Evolutionary conservation across 2,329 filamentous ascomycete genomes (phyloP), one percentile per base, ranked within the genome.

Genomic region (Cladophialophora chaetospira): DNA sequence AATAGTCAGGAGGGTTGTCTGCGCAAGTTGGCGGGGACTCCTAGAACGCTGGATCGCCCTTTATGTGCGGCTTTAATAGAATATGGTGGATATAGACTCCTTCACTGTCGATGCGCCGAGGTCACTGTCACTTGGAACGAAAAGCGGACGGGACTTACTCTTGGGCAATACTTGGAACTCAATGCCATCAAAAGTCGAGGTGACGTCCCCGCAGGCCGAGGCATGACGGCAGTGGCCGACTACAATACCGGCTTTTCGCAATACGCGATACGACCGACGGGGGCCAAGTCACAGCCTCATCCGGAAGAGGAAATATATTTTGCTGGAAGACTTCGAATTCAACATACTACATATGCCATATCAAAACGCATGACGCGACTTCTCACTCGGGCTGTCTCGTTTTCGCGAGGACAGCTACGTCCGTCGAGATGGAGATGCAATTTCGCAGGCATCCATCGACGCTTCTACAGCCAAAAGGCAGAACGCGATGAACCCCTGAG

Each of bases 401-500:
- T 26, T 17, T 48, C 28, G 19, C 42, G 28, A 10, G 29, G 5
- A 40, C 6, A 23, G 31, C 15, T 28, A n/a, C 15, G 23, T n/a
- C 25, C 26, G 2, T 21, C 26, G 6, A 33, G n/a, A 28, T 31
- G 35, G 25, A 29, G 9, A 23, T 21, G 29, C 9, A 28, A 19
- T 4, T 21, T 25, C 6, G 17, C 11, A 33, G 11, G 15, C n/a
- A 11, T n/a, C 25, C 23, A 4, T 15, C 55, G 38, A 15, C 48
- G 26, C 4, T 29, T 47, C 15, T 56, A 47, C 26, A 40, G 23
- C 26, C 38, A 43, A 10, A 54, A 57, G 25, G n/a, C 26, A 9
- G 45, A 35, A 15, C 40, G 72, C 11, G 56, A 35, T 19, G 52
- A 79, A 13, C 88, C 90, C 2, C 78, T 99, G 28, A 82, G 86